Percentiles rank a stretch among this genome's conserved stretches.
These are phyloP conservation scores for Plasmopara muralis DNA, from an alignment of 352 stramenopile genomes.

Conservation along the genomic window DNA sequence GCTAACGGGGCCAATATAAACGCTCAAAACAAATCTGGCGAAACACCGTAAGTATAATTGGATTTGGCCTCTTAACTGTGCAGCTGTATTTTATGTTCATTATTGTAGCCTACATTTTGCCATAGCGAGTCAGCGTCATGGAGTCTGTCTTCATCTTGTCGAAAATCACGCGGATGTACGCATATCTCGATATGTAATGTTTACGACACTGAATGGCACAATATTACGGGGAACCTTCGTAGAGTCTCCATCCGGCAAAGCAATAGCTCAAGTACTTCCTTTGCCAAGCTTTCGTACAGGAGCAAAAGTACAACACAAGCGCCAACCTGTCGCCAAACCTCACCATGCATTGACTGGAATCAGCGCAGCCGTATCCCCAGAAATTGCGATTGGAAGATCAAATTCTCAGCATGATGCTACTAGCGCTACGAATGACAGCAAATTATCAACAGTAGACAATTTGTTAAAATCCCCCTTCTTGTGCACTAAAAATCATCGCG, in stretches of 20 bases:
- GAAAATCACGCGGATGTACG: conserved; percentile 54
- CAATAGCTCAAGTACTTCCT: conserved; percentile 54
- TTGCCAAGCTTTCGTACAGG: conserved; percentile 41
- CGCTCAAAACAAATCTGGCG: conserved; percentile 65
- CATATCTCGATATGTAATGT: conserved; percentile 49
- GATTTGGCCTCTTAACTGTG: not conserved
- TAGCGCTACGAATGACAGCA: conserved; percentile 15
- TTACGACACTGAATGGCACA: conserved; percentile 48
- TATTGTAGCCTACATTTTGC: conserved; percentile 62
- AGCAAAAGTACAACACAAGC: conserved; percentile 20
- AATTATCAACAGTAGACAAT: conserved; percentile 39
- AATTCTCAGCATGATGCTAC: conserved; percentile 15
- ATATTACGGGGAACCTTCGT: conserved; percentile 54
- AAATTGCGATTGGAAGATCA: conserved; percentile 5
- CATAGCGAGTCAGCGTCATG: conserved; percentile 64
- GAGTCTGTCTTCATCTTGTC: conserved; percentile 63
- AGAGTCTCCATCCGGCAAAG: conserved; percentile 37
- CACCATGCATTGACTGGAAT: conserved; percentile 13
- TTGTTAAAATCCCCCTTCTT: conserved; percentile 46
- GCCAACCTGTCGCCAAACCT: conserved; percentile 3
- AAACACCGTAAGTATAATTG: conserved; percentile 55
- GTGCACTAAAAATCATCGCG: conserved; percentile 43
- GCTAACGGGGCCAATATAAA: conserved; percentile 68
- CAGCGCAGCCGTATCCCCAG: conserved; percentile 16
- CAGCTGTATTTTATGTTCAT: not conserved